Conservation (phyloP, 306 rosid genomes). For the Pterocarpus macrocarpus region DNA sequence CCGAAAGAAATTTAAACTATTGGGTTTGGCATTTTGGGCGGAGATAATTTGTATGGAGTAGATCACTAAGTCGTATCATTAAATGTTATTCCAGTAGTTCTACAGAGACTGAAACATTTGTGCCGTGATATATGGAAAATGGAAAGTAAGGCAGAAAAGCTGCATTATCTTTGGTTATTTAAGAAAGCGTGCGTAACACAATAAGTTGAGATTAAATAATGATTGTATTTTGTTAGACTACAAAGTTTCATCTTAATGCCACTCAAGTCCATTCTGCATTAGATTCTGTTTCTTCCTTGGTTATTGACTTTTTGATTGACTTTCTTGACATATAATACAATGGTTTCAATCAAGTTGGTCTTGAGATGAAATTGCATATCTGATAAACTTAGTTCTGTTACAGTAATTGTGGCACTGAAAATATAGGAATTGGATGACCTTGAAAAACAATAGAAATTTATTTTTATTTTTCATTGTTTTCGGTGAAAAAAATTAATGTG, state of each 20-base stretch:
- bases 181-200: background rate
- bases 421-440: background rate
- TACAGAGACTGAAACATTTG: background rate
- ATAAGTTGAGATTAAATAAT: background rate
- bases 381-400: background rate
- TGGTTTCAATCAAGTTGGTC: background rate
- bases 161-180: background rate
- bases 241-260: background rate
- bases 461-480: conserved; percentile 5
- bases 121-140: conserved; percentile 17
- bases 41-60: background rate
- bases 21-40: background rate
- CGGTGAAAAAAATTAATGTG: background rate
- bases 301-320: background rate
- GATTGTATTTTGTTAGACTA: background rate
- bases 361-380: background rate
- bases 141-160: background rate
- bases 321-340: background rate
- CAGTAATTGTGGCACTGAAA: conserved; percentile 5
- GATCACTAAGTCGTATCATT: background rate
- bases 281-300: background rate
- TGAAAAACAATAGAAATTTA: background rate
- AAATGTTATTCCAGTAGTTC: background rate
- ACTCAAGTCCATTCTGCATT: conserved; percentile 4
- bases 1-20: background rate